These are phyloP conservation scores for Didymella pinodella DNA, from an alignment of 2,329 filamentous ascomycete species.

Conservation along the genomic window DNA sequence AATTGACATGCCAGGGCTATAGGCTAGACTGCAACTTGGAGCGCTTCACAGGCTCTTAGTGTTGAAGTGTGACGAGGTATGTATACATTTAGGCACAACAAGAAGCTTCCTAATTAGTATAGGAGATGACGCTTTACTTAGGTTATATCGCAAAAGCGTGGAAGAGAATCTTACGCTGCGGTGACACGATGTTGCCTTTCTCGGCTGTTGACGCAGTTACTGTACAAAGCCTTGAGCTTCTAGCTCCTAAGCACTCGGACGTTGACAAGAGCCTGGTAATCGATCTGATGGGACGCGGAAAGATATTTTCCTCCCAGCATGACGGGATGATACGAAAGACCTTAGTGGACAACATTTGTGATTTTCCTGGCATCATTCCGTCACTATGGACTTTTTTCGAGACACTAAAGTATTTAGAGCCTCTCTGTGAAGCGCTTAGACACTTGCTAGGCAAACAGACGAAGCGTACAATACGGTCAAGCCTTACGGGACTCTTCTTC, in stretches of 20 bases:
- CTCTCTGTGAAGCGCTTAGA: conserved; percentile 24
- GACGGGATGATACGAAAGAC: conserved; percentile 6
- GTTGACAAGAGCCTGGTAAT: conserved; percentile 14
- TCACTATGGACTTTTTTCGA: conserved; percentile 27
- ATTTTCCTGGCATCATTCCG: conserved; percentile 21
- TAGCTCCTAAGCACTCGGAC: conserved; percentile 17
- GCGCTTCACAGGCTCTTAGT: conserved; percentile 29
- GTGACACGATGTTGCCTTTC: conserved; percentile 19
- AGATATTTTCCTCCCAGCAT: conserved; percentile 21
- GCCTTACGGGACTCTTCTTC: conserved; percentile 20
- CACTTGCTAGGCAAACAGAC: conserved; percentile 18
- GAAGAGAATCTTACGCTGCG: conserved; percentile 21
- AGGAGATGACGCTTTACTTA: conserved; percentile 28
- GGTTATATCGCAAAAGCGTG: conserved; percentile 19
- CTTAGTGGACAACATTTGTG: conserved; percentile 19
- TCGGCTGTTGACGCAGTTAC: conserved; percentile 20
- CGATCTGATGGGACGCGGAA: conserved; percentile 14
- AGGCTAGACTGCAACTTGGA: conserved; percentile 28
- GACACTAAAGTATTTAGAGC: conserved; percentile 29
- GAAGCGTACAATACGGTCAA: conserved; percentile 22
- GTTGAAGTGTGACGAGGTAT: conserved; percentile 31
- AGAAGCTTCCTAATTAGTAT: conserved; percentile 11
- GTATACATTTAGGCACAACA: conserved; percentile 3
- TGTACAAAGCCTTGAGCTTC: conserved; percentile 18
- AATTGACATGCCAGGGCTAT: conserved; percentile 26